Conservation (phyloP, 2,329 filamentous ascomycete species). For the Colletotrichum noveboracense region DNA sequence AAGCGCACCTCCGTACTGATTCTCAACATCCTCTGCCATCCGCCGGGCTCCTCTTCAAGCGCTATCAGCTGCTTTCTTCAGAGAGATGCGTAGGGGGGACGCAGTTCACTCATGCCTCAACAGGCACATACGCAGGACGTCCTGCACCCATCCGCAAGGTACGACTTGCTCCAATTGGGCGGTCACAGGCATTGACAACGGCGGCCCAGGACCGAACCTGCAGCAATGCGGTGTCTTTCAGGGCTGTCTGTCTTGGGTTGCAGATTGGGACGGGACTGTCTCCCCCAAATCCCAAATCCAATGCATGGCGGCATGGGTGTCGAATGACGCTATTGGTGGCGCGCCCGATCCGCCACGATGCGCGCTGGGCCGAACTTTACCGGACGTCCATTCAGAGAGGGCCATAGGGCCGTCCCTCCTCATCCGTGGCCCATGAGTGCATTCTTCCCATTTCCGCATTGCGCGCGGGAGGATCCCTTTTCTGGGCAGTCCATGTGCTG, state of each 20-base stretch:
- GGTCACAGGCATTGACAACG: not conserved
- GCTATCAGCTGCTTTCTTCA: not conserved
- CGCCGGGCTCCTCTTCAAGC: not conserved
- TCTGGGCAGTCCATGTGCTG: not conserved
- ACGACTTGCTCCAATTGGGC: not conserved
- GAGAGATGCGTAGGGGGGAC: not conserved
- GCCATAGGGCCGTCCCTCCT: not conserved
- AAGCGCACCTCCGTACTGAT: no score
- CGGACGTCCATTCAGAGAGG: slow-evolving; percentile 1
- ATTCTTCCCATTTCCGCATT: not conserved
- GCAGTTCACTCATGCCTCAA: not conserved
- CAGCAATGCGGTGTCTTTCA: not conserved
- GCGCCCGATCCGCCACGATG: not conserved
- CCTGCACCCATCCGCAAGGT: not conserved
- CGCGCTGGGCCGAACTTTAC: slow-evolving; percentile 17
- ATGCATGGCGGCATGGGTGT: not conserved
- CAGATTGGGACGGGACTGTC: not conserved
- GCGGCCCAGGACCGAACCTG: not conserved
- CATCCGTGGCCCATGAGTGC: not conserved
- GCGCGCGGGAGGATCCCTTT: not conserved
- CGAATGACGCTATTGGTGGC: slow-evolving; percentile 7
- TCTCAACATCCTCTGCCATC: not conserved
- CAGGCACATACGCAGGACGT: not conserved
- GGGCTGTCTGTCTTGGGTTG: not conserved
- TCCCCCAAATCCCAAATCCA: not conserved